Percentiles rank a stretch among this genome's conserved stretches.
These are phyloP conservation scores for Echites panduratus DNA, from an alignment of 257 asterid genomes.

Conservation along the genomic window DNA sequence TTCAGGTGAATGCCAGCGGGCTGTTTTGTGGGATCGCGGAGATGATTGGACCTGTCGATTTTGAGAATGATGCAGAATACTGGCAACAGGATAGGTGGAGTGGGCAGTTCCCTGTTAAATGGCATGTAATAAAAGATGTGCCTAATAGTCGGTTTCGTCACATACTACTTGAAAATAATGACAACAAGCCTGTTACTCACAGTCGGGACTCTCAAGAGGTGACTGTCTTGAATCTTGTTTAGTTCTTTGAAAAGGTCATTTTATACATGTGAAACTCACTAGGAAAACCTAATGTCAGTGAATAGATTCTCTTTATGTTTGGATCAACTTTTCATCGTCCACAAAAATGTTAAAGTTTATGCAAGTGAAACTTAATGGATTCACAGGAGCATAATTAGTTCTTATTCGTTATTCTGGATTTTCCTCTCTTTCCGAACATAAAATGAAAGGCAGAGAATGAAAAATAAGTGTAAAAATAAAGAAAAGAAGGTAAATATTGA, in stretches of 20 bases:
- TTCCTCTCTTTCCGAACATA: no score
- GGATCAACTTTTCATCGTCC: background rate
- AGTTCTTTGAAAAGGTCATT: constrained; percentile 10
- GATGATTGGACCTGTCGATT: constrained; percentile 92
- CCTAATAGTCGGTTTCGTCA: constrained; percentile 94
- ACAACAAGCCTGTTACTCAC: constrained; percentile 98
- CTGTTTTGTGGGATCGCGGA: constrained; percentile 99
- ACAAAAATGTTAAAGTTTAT: no score
- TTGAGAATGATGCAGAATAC: constrained; percentile 88
- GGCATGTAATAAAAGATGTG: constrained; percentile 91
- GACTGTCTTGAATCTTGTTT: constrained; percentile 1
- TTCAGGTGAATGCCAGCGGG: constrained; percentile 97
- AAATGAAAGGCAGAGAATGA: background rate
- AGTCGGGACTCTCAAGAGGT: constrained; percentile 99
- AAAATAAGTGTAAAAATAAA: background rate
- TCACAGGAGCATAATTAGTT: no score
- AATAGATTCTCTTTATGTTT: background rate
- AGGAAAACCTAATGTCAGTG: constrained; percentile 2
- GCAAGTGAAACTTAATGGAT: no score
- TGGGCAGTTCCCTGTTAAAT: constrained; percentile 94
- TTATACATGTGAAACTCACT: constrained; percentile 7
- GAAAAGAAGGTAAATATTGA: background rate
- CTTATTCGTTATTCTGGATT: background rate
- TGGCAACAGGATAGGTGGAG: constrained; percentile 99
- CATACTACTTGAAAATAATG: constrained; percentile 89